Conservation (phyloP, 768 basidiomycete species). For the Tylopilus intermedius region DNA sequence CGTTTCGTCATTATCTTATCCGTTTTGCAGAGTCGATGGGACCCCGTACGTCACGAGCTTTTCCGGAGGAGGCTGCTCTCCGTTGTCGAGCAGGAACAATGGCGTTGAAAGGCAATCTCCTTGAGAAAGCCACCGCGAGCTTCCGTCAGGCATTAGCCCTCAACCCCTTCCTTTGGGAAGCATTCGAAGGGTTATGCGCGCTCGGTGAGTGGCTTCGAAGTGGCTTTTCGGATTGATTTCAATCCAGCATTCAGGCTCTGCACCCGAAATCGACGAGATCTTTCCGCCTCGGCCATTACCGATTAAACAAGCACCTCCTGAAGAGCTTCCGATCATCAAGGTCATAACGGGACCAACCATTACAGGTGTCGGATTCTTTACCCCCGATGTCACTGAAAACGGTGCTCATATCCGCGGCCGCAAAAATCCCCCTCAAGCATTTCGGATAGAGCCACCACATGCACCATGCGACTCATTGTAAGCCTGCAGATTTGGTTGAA, state of each 20-base stretch:
- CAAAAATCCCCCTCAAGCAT: constrained; percentile 50
- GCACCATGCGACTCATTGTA: constrained; percentile 64
- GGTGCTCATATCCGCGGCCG: constrained; percentile 55
- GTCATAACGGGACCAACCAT: constrained; percentile 42
- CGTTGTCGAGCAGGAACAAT: constrained; percentile 73
- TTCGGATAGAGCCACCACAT: constrained; percentile 50
- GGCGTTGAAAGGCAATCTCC: constrained; percentile 75
- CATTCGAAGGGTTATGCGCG: constrained; percentile 80
- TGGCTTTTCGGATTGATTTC: constrained; percentile 9
- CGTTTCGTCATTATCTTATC: constrained; percentile 11
- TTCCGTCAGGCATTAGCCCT: constrained; percentile 67
- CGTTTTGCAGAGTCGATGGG: constrained; percentile 48
- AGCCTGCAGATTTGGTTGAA: constrained; percentile 17
- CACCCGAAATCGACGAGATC: constrained; percentile 67
- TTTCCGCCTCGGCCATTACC: constrained; percentile 63
- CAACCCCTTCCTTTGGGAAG: constrained; percentile 88
- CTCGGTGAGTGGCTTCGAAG: constrained; percentile 50
- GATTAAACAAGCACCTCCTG: constrained; percentile 48
- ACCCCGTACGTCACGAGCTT: constrained; percentile 48
- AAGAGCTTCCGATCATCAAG: constrained; percentile 41
- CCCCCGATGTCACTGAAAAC: constrained; percentile 57
- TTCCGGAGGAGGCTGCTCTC: constrained; percentile 69
- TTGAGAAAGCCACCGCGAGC: constrained; percentile 63
- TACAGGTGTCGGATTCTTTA: constrained; percentile 73
- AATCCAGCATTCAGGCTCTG: constrained; percentile 45